These are phyloP conservation scores for Xeromyces bisporus DNA, from an alignment of 495 filamentous ascomycete genomes.

Conservation along the genomic window DNA sequence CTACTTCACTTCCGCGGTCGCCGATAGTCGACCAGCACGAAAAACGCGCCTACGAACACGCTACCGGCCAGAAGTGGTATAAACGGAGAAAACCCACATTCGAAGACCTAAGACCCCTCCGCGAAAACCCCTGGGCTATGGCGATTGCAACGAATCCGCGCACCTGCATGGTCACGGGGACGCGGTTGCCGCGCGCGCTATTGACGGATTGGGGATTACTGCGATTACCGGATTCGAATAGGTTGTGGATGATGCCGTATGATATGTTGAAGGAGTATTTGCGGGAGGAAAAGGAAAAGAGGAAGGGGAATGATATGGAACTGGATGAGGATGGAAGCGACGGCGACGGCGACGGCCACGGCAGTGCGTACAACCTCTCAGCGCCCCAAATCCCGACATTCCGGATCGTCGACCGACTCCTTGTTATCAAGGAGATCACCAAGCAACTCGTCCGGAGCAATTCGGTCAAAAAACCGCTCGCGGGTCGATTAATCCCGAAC, in stretches of 20 bases:
- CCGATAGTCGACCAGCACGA: no score
- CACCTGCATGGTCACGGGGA: constrained; percentile 38
- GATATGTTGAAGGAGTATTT: constrained; percentile 21
- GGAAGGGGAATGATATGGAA: neutral
- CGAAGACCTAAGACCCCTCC: constrained; percentile 20
- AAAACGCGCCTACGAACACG: no score
- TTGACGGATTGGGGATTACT: constrained; percentile 44
- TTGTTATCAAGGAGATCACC: constrained; percentile 10
- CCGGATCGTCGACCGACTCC: constrained; percentile 15
- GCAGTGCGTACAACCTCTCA: no score
- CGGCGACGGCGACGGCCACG: neutral
- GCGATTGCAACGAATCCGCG: constrained; percentile 51
- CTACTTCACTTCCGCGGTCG: no score
- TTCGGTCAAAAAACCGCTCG: constrained; percentile 6
- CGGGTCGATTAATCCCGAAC: constrained; percentile 15
- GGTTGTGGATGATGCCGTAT: constrained; percentile 43
- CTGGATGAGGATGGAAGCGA: neutral
- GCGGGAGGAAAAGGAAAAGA: neutral
- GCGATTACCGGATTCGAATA: constrained; percentile 34
- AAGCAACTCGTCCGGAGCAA: constrained; percentile 1
- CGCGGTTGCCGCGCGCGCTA: constrained; percentile 43
- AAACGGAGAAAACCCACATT: constrained; percentile 20
- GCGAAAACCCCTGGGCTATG: constrained; percentile 27
- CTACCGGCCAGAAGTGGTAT: constrained; percentile 17
- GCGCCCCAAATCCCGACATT: no score